These are phyloP conservation scores for Catharanthus roseus DNA, from an alignment of 257 asterid species.

Conservation along the genomic window DNA sequence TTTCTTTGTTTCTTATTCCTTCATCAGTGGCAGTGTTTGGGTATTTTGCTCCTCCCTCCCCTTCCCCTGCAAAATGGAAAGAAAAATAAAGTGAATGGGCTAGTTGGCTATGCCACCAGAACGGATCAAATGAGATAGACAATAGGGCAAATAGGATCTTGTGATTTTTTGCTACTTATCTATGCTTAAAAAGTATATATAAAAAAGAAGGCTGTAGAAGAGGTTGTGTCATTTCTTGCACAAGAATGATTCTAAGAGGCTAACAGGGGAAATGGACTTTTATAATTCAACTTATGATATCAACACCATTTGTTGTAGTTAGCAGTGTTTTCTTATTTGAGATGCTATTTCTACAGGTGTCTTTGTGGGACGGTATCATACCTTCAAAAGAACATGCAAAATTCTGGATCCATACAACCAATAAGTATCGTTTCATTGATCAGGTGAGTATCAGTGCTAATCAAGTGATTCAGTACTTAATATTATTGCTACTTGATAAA, in stretches of 20 bases:
- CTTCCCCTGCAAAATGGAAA: too few species aligned
- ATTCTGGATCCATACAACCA: conserved; percentile 69
- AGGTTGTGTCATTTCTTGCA: not conserved
- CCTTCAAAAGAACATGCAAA: conserved; percentile 72
- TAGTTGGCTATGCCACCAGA: not conserved
- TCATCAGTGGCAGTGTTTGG: not conserved
- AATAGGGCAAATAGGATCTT: too few species aligned
- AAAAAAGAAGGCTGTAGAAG: not conserved
- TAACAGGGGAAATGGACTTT: not conserved
- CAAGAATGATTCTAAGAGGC: not conserved
- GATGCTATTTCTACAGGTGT: conserved; percentile 63
- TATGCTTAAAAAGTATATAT: not conserved
- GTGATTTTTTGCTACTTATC: too few species aligned
- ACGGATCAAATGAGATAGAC: not conserved
- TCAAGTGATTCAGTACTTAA: not conserved
- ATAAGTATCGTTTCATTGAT: conserved; percentile 79
- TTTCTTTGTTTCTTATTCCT: not conserved
- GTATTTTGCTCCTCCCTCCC: too few species aligned
- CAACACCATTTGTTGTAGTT: too few species aligned
- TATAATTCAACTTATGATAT: conserved; percentile 6
- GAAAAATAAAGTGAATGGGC: too few species aligned
- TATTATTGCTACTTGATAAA: not conserved
- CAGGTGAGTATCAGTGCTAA: conserved; percentile 42
- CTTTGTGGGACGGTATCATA: conserved; percentile 89
- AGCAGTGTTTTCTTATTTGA: too few species aligned